Evolutionary conservation across 768 basidiomycete genomes (phyloP).

Genomic region (Termitomyces titanicus): DNA sequence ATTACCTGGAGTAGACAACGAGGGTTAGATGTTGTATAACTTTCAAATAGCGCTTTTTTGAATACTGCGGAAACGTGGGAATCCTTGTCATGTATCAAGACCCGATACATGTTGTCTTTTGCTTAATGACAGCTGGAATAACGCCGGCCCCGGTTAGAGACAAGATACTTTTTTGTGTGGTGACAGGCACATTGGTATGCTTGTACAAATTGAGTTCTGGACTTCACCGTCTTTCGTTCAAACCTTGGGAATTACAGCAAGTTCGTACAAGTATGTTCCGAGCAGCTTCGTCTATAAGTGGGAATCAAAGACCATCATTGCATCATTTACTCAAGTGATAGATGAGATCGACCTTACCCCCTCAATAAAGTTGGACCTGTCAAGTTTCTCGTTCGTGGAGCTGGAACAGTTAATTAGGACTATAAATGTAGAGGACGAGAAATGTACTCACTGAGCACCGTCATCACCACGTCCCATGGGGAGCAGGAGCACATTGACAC

Average conservation of each 20-base stretch:
- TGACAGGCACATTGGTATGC: no score
- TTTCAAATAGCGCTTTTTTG: no score
- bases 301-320: not conserved
- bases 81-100: no score
- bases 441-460: conserved; percentile 74
- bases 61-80: no score
- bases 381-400: conserved; percentile 94
- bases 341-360: conserved; percentile 48
- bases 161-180: no score
- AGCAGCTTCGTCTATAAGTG: conserved; percentile 60
- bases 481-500: conserved; percentile 82
- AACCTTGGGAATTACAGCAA: conserved; percentile 31
- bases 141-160: no score
- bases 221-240: not conserved
- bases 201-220: no score
- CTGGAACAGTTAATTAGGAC: conserved; percentile 29
- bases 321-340: not conserved
- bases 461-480: conserved; percentile 96
- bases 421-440: not conserved
- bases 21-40: no score
- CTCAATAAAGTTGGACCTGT: conserved; percentile 84
- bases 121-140: no score
- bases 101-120: no score
- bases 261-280: conserved; percentile 79
- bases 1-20: no score